These are phyloP conservation scores for Aspergillus ellipticus DNA, from an alignment of 495 filamentous ascomycete species.

Conservation along the genomic window DNA sequence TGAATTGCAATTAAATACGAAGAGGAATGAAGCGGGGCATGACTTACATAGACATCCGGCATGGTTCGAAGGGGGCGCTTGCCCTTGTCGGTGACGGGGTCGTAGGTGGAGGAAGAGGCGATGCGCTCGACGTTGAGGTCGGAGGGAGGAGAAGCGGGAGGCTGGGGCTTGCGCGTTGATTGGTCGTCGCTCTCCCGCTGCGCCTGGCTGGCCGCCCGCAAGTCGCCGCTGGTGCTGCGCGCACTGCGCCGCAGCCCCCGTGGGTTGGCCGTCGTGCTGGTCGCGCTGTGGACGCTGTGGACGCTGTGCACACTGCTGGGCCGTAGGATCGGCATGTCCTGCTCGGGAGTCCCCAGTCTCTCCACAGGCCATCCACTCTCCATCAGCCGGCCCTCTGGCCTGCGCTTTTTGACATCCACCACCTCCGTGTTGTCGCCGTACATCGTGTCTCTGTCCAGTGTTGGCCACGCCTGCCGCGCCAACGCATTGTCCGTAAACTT, in stretches of 20 bases:
- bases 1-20: constrained; percentile 17
- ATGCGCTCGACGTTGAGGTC: constrained; percentile 43
- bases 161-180: constrained; percentile 16
- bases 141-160: constrained; percentile 16
- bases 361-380: constrained; percentile 8
- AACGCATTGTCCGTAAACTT: constrained; percentile 53
- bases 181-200: constrained; percentile 24
- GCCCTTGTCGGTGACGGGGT: constrained; percentile 80
- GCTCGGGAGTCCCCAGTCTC: constrained; percentile 29
- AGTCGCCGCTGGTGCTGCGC: constrained; percentile 73
- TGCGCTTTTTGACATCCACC: constrained; percentile 7
- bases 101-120: constrained; percentile 61
- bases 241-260: constrained; percentile 69
- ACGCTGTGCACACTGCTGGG: constrained; percentile 26
- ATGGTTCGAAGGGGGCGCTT: constrained; percentile 78
- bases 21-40: constrained; percentile 17
- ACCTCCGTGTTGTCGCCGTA: constrained; percentile 18
- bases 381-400: not conserved
- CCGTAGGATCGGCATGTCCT: constrained; percentile 32
- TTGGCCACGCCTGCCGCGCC: constrained; percentile 48
- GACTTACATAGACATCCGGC: constrained; percentile 91
- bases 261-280: constrained; percentile 29
- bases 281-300: constrained; percentile 1
- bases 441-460: constrained; percentile 41
- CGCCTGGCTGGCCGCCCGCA: constrained; percentile 62